Evolutionary conservation across 306 rosid species (phyloP), one percentile per base, ranked within the genome.

Genomic region (Quercus gilva): DNA sequence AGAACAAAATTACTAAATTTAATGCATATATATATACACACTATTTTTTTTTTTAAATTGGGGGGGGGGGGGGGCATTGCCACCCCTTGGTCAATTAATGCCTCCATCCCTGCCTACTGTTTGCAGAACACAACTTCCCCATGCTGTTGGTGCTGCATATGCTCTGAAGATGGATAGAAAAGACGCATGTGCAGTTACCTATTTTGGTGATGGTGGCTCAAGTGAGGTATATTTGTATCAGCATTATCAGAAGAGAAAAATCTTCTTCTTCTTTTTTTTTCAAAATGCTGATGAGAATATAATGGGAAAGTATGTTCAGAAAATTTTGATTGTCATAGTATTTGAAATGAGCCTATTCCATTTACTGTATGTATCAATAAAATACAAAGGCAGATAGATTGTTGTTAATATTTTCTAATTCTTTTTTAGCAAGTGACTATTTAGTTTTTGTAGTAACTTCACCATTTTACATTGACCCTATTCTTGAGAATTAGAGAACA

Each of bases 101-200:
- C 29, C 29, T 26, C 29, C 2, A 3, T 26, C 29, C 0, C 29
- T 26, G 29, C 60, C 13, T 63, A 17, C 74, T 69, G 21, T 61
- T 51, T 86, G 67, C 82, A 95, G 97, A 23, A 79, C 99, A 12
- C 98, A 93, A 89, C 79, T 95, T 85, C 87, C 96, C 25, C 99
- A 95, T 56, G 98, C 99, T 23, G 99, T 95, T 81, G 98, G 99
- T 72, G 96, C 97, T 87, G 99, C 98, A 12, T 95, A 95, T 86
- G 91, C 99, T 63, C 80, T 95, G 77, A 95, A 93, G 87, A 88
- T 93, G 98, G 98, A 95, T 78, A 85, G 75, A 78, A 91, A 80
- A 76, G 88, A 90, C 78, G 99, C 96, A 20, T 95, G 99, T 75
- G 92, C 85, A 23, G 92, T 93, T 55, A 88, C 97, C 65, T 95